Conservation (phyloP, 2,329 filamentous ascomycete species). For the Gnomoniopsis sp. region DNA sequence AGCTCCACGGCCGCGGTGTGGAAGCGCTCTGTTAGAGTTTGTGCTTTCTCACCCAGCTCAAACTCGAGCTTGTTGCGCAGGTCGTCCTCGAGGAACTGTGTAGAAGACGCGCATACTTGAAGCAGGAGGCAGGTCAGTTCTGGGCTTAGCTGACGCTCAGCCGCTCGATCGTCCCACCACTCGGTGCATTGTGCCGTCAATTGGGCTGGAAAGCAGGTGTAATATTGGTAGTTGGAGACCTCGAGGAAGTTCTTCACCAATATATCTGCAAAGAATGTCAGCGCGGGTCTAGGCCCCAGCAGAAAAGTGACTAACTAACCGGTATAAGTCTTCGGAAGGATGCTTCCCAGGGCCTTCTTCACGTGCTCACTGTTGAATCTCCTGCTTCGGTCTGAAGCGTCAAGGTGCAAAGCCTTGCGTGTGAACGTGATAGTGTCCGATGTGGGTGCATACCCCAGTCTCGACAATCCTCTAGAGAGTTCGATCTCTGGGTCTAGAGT, state of each 20-base stretch:
- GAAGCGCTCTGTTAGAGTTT: conserved; percentile 37
- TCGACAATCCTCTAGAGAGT: neutral
- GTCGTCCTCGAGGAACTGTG: conserved; percentile 36
- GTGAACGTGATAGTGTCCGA: neutral
- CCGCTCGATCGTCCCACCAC: conserved; percentile 40
- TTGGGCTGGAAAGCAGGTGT: conserved; percentile 40
- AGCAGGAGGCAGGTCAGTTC: conserved; percentile 45
- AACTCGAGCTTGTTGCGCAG: conserved; percentile 38
- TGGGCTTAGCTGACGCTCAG: conserved; percentile 31
- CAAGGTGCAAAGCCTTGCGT: neutral
- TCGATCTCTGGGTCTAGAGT: neutral
- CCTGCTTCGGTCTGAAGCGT: neutral
- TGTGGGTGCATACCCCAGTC: neutral
- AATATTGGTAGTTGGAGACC: conserved; percentile 43
- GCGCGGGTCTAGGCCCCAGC: neutral
- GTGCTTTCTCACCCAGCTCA: conserved; percentile 37
- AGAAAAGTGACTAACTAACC: conserved; percentile 21
- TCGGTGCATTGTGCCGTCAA: conserved; percentile 41
- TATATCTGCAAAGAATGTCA: conserved; percentile 30
- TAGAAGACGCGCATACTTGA: conserved; percentile 42
- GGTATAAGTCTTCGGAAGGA: conserved; percentile 35
- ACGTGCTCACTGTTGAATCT: conserved; percentile 26
- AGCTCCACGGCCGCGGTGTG: conserved; percentile 40
- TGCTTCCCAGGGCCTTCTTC: conserved; percentile 25
- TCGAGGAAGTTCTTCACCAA: conserved; percentile 43